phyloP scores from a whole-genome alignment of 306 rosid species.

The Cucumis melo region DNA sequence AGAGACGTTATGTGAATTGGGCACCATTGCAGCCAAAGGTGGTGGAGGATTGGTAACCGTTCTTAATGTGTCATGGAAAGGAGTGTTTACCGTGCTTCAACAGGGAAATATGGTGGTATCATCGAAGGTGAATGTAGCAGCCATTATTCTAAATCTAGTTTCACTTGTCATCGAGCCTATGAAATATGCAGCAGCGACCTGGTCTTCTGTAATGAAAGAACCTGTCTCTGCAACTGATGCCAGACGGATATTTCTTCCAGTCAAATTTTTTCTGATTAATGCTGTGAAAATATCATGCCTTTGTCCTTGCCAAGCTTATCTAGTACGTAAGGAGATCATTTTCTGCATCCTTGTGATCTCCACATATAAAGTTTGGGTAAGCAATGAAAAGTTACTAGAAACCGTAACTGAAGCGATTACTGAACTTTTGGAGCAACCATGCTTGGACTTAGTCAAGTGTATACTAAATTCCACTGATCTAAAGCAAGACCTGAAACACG shows the following conservation, averaged over 20 bases:
- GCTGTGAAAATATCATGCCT: slow-evolving; percentile 60
- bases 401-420: slow-evolving; percentile 38
- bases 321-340: slow-evolving; percentile 42
- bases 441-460: slow-evolving; percentile 47
- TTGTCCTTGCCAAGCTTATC: slow-evolving; percentile 60
- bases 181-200: slow-evolving; percentile 51
- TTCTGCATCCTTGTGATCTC: slow-evolving; percentile 48
- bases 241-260: slow-evolving; percentile 67
- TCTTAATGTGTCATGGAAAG: slow-evolving; percentile 86
- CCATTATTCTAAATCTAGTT: slow-evolving; percentile 39
- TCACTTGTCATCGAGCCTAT: slow-evolving; percentile 52
- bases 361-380: slow-evolving; percentile 39
- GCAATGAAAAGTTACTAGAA: slow-evolving; percentile 39
- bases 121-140: slow-evolving; percentile 32
- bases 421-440: slow-evolving; percentile 63
- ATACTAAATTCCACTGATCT: slow-evolving; percentile 49
- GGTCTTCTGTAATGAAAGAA: slow-evolving; percentile 45
- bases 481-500: slow-evolving; percentile 37
- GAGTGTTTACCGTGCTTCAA: slow-evolving; percentile 82
- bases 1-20: slow-evolving; percentile 58
- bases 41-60: slow-evolving; percentile 75
- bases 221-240: slow-evolving; percentile 60
- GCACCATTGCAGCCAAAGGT: slow-evolving; percentile 64
- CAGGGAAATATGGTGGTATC: slow-evolving; percentile 36
- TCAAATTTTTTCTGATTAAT: slow-evolving; percentile 71